Evolutionary conservation across 441 rosid species (phyloP).

Genomic region (Mallotus japonicus): DNA sequence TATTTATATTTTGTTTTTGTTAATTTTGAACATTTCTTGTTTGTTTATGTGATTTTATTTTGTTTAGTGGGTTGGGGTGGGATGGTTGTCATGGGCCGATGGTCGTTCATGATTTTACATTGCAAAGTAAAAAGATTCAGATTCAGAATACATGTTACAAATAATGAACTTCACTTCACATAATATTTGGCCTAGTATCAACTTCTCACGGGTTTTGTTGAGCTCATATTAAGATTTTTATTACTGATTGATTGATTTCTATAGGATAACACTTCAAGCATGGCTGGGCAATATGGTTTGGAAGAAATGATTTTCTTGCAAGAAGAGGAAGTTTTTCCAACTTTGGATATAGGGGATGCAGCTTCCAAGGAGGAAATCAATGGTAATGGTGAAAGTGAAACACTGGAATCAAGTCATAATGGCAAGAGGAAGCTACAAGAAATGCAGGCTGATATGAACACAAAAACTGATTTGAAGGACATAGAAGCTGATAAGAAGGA

Average conservation of each 20-base stretch:
- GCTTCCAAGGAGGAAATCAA: slow-evolving; percentile 40
- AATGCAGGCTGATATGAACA: slow-evolving; percentile 8
- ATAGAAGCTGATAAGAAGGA: slow-evolving; percentile 19
- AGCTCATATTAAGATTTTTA: not conserved
- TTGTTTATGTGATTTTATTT: not conserved
- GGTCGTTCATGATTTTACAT: not conserved
- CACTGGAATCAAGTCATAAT: slow-evolving; percentile 37
- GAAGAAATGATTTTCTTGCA: slow-evolving; percentile 82
- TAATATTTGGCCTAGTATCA: not conserved
- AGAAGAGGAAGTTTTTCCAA: slow-evolving; percentile 76
- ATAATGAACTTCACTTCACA: not conserved
- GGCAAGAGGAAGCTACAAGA: slow-evolving; percentile 70
- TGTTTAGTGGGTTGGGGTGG: not conserved
- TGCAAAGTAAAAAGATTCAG: not conserved
- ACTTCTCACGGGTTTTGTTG: not conserved
- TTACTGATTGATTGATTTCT: slow-evolving; percentile 17
- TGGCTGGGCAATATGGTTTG: slow-evolving; percentile 45
- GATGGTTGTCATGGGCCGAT: too few relatives aligned
- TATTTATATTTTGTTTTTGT: not conserved
- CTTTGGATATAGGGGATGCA: slow-evolving; percentile 34
- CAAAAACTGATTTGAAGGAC: slow-evolving; percentile 22
- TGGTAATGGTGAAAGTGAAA: slow-evolving; percentile 34
- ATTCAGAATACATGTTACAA: not conserved
- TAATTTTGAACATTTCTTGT: not conserved
- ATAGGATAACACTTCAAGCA: slow-evolving; percentile 47